Evolutionary conservation across 1,284 basidiomycete species (phyloP).

Genomic region (Amylostereum areolatum): DNA sequence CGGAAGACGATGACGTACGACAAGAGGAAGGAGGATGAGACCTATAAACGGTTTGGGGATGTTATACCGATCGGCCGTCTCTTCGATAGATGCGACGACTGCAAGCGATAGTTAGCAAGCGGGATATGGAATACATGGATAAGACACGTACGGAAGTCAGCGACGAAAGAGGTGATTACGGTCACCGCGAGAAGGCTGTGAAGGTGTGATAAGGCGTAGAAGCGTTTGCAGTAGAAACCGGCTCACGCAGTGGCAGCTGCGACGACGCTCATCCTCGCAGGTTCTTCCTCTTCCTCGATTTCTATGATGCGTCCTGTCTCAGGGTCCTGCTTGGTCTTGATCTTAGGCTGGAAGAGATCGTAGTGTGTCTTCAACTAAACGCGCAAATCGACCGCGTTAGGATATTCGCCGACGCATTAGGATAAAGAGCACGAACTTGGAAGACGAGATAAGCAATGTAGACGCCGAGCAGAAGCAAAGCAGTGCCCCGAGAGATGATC

Average conservation of each 20-base stretch:
- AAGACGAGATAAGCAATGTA: conserved; percentile 80
- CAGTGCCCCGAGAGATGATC: conserved; percentile 79
- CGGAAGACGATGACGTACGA: conserved; percentile 36
- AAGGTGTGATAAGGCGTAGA: conserved; percentile 1
- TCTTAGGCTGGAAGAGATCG: conserved; percentile 39
- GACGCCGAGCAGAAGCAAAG: conserved; percentile 74
- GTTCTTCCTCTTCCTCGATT: conserved; percentile 42
- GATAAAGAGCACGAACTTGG: conserved; percentile 41
- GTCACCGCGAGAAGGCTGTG: conserved; percentile 61
- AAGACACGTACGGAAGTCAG: conserved; percentile 59
- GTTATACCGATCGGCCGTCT: conserved; percentile 72
- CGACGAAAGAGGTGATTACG: conserved; percentile 80
- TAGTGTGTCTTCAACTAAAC: conserved; percentile 45
- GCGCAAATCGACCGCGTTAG: not conserved
- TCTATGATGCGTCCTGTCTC: conserved; percentile 9
- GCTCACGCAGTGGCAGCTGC: conserved; percentile 55
- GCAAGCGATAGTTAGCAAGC: not conserved
- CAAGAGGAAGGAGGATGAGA: conserved; percentile 67
- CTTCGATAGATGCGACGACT: conserved; percentile 90
- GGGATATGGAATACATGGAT: not conserved
- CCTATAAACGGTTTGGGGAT: conserved; percentile 85
- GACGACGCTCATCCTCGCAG: conserved; percentile 60
- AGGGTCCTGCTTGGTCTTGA: conserved; percentile 5
- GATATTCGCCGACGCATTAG: not conserved
- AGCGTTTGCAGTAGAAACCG: not conserved